Conservation (phyloP, 1,284 basidiomycete species). For the Takashimella tepidaria region DNA sequence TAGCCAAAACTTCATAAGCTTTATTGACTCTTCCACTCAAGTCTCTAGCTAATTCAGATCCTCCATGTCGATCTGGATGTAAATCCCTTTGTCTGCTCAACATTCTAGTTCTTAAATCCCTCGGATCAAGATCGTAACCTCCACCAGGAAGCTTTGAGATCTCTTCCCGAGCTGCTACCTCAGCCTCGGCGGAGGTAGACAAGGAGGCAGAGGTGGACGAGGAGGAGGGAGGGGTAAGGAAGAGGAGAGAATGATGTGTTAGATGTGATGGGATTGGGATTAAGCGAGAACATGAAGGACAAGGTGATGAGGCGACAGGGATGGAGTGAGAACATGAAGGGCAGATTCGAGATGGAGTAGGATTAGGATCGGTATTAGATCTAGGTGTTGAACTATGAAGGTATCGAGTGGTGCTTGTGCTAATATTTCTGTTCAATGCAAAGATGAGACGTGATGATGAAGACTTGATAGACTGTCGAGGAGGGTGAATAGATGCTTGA, state of each 20-base stretch:
- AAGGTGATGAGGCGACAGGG: constrained; percentile 37
- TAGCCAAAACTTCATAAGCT: constrained; percentile 42
- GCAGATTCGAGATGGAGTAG: constrained; percentile 25
- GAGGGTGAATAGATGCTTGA: not conserved
- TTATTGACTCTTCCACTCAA: constrained; percentile 42
- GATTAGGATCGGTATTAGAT: not conserved
- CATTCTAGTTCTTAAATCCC: constrained; percentile 35
- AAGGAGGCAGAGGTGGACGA: constrained; percentile 2
- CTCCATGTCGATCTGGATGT: constrained; percentile 43
- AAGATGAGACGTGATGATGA: no score
- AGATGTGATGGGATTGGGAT: constrained; percentile 35
- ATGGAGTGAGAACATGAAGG: constrained; percentile 27
- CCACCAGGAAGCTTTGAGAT: constrained; percentile 27
- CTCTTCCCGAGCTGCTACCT: constrained; percentile 25
- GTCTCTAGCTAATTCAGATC: constrained; percentile 30
- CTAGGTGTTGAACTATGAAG: not conserved
- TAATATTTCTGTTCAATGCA: no score
- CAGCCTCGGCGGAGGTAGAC: not conserved
- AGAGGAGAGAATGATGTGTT: constrained; percentile 39
- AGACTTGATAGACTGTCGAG: not conserved
- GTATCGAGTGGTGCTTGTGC: not conserved
- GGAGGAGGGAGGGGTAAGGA: constrained; percentile 21
- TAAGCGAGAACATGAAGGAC: constrained; percentile 33
- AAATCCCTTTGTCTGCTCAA: constrained; percentile 37
- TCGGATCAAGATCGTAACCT: constrained; percentile 36